A percentile compares a stretch with the other conserved stretches of the same genome.
Conservation (phyloP, 2,329 filamentous ascomycete species). For the Fusarium lyarnte region DNA sequence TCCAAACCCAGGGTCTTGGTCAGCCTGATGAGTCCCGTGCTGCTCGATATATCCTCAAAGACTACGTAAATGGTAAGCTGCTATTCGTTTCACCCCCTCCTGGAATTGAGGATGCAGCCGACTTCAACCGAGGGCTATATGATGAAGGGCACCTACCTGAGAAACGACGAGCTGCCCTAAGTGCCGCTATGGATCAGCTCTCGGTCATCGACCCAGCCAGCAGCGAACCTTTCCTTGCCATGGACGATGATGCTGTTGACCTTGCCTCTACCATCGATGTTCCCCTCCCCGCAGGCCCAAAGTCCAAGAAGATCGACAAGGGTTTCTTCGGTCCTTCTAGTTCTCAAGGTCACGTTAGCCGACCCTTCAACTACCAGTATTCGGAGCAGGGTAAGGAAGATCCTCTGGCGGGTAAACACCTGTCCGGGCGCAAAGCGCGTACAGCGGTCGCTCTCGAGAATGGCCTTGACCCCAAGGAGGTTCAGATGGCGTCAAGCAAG, state of each 20-base stretch:
- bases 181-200: conserved; percentile 59
- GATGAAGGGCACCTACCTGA: conserved; percentile 82
- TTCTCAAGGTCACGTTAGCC: conserved; percentile 72
- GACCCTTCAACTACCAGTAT: conserved; percentile 92
- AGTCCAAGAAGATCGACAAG: conserved; percentile 82
- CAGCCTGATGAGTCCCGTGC: conserved; percentile 94
- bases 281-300: conserved; percentile 69
- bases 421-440: conserved; percentile 85
- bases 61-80: conserved; percentile 96
- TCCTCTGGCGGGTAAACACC: conserved; percentile 64
- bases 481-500: conserved; percentile 74
- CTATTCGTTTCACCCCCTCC: conserved; percentile 92
- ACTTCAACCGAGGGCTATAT: conserved; percentile 93
- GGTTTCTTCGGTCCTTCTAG: conserved; percentile 82
- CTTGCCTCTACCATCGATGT: conserved; percentile 58
- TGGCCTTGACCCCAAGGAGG: conserved; percentile 82
- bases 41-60: conserved; percentile 89
- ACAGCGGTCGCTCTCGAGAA: conserved; percentile 85
- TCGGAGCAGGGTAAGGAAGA: conserved; percentile 74
- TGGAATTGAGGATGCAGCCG: conserved; percentile 71
- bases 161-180: conserved; percentile 76
- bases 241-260: conserved; percentile 45
- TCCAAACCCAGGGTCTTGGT: conserved; percentile 87
- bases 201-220: conserved; percentile 48
- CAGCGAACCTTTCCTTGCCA: conserved; percentile 40